Evolutionary conservation across 2,329 filamentous ascomycete species (phyloP).

Genomic region (Calycina marina): DNA sequence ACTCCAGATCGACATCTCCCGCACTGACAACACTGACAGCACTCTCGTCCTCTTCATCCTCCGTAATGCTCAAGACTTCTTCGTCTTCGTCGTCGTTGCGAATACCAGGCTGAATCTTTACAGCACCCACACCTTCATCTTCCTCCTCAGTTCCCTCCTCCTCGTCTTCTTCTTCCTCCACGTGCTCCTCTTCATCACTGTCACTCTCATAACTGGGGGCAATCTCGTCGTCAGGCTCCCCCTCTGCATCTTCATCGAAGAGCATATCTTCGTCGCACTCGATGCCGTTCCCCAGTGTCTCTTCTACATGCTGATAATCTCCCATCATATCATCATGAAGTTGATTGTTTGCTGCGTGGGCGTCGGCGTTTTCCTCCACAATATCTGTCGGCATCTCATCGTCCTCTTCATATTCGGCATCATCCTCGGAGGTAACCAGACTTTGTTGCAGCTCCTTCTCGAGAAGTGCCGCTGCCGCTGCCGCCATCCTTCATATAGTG

Average conservation of each 20-base stretch:
- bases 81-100: conserved; percentile 25
- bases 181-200: conserved; percentile 25
- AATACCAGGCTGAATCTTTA: conserved; percentile 22
- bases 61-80: conserved; percentile 21
- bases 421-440: conserved; percentile 23
- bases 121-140: conserved; percentile 23
- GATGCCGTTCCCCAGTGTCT: conserved; percentile 11
- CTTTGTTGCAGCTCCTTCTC: conserved; percentile 21
- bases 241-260: conserved; percentile 24
- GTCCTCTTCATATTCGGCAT: conserved; percentile 24
- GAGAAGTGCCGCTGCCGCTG: conserved; percentile 18
- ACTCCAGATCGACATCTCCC: conserved; percentile 34
- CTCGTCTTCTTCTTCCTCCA: conserved; percentile 26
- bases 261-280: conserved; percentile 24
- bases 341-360: conserved; percentile 23
- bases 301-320: conserved; percentile 3
- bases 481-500: conserved; percentile 16
- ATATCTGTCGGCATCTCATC: conserved; percentile 16
- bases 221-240: conserved; percentile 21
- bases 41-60: conserved; percentile 15
- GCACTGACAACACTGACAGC: conserved; percentile 14
- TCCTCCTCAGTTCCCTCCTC: conserved; percentile 28
- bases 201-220: conserved; percentile 21
- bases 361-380: conserved; percentile 18
- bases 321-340: conserved; percentile 20